Evolutionary conservation across 192 early-diverging fungal species (phyloP), one percentile per base, ranked within the genome.

Genomic region (Funneliformis geosporum): DNA sequence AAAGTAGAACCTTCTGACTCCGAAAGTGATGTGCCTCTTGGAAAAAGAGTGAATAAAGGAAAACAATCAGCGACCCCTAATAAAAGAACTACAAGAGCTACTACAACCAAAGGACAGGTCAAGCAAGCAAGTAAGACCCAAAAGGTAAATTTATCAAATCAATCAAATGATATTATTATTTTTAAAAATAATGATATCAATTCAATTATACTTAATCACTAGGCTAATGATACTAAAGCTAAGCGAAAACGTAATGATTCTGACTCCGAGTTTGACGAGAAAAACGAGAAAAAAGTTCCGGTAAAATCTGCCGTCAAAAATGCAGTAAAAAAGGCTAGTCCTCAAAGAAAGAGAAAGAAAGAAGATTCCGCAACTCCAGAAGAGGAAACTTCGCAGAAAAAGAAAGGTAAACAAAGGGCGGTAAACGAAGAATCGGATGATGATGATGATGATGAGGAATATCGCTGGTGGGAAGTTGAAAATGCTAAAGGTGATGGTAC

Each of bases 401-500:
- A 33, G 59, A 77, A 16, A 73, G 59, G 50, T 44, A 77, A 33
- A 46, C 61, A 39, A 81, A 76, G 83, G 55, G 82, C 68, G 60
- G 80, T 68, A 27, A 62, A 80, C 10, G 82, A 87, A 46, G 85
- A 83, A 2, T 79, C 78, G 6, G 84, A 86, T 28, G 81, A 82
- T 8, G 91, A 82, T 8, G 91, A 86, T 3, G 87, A 87, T 4
- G 92, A 91, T n/a, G 89, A 90, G 2, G 85, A 89, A 38, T 88
- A 87, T 79, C 91, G 91, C 42, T 94, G 93, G 93, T 93, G 93
- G 92, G 83, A 90, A 65, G 83, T 87, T 12, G 82, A 89, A 61
- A 91, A 89, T 50, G 85, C 87, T 23, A 43, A 85, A 28, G 79
- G 83, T 38, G 91, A 95, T 76, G 88, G 82, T 18, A 78, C 85